Percentiles rank a stretch among this genome's conserved stretches.
phyloP scores from a whole-genome alignment of 169 alveolate genomes.

The Cryptosporidium xiaoi region DNA sequence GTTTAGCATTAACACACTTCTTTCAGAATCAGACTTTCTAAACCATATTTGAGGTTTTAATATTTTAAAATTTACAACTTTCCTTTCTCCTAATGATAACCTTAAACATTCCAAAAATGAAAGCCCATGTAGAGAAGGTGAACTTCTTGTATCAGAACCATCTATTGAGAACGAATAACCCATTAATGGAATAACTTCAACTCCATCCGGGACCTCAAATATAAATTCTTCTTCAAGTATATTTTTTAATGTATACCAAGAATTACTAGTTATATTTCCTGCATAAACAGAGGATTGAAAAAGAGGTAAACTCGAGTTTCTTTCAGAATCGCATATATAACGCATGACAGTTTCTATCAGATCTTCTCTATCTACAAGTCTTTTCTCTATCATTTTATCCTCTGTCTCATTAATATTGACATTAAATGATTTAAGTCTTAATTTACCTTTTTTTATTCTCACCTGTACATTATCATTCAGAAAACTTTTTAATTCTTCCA shows the following conservation, averaged over 20 bases:
- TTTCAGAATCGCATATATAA: constrained; percentile 50
- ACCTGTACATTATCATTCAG: not conserved
- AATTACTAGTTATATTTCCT: constrained; percentile 35
- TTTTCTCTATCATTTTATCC: not conserved
- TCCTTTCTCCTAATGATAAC: constrained; percentile 13
- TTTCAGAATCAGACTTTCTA: constrained; percentile 6
- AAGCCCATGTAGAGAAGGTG: constrained; percentile 22
- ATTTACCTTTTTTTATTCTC: not conserved
- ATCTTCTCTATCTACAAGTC: constrained; percentile 23
- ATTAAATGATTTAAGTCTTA: not conserved
- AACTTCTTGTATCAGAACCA: constrained; percentile 13
- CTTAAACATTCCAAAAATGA: constrained; percentile 63
- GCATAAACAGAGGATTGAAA: constrained; percentile 63
- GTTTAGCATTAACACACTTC: not conserved
- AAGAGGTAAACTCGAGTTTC: constrained; percentile 14
- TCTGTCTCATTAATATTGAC: not conserved
- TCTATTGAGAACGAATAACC: constrained; percentile 54
- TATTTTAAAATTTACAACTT: constrained; percentile 15
- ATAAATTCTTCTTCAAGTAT: constrained; percentile 20
- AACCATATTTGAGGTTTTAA: constrained; percentile 63
- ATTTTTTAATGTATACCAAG: constrained; percentile 57
- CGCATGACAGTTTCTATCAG: constrained; percentile 52
- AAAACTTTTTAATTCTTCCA: constrained; percentile 2
- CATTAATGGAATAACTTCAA: constrained; percentile 47
- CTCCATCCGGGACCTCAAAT: constrained; percentile 66